Evolutionary conservation across 2,329 filamentous ascomycete species (phyloP), one percentile per base, ranked within the genome.

Genomic region (Arthroderma sp.): DNA sequence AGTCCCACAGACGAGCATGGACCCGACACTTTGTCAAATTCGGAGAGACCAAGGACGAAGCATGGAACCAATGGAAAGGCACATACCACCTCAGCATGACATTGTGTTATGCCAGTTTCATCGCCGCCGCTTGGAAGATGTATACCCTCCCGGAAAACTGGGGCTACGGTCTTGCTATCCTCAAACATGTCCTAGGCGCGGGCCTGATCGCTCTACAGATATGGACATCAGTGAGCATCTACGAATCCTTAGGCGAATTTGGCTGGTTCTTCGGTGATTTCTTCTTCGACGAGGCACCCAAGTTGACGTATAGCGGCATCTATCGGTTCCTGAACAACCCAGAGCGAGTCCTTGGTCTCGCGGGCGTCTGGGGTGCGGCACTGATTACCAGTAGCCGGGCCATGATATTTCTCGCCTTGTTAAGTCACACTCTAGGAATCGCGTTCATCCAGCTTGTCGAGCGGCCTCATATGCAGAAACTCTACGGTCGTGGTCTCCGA

Each of bases 241-340:
- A 97, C 70, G 90, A 96, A 54, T 94, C 89, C 1, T 82, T 98
- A 0, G 93, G 93, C 58, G 93, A 98, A 68, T 98, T 97, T 66
- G 93, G 93, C 65, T 98, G 91, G 91, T 97, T 97, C 77, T 97
- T 91, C 67, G 93, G 93, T 17, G 93, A 98, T 70, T 98, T 97
- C 77, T 97, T 98, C 78, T 96, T 93, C 68, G 89, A 96, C 61
- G 86, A 88, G 49, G 82, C 85, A 9, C 85, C 86, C 11, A 95
- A 93, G 73, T 79, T 97, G 61, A 97, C 88, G 0, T 98, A 98
- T 73, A 90, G 87, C 64, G 94, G 91, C 61, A 98, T 98, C 66
- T 98, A 98, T 71, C 89, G 93, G 52, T 98, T 95, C 74, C 78
- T 98, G 63, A 98, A 98, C 75, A 98, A 97, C 67, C 93, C 93